Evolutionary conservation across 306 rosid genomes (phyloP), one percentile per base, ranked within the genome.

Genomic region (Corylus avellana): DNA sequence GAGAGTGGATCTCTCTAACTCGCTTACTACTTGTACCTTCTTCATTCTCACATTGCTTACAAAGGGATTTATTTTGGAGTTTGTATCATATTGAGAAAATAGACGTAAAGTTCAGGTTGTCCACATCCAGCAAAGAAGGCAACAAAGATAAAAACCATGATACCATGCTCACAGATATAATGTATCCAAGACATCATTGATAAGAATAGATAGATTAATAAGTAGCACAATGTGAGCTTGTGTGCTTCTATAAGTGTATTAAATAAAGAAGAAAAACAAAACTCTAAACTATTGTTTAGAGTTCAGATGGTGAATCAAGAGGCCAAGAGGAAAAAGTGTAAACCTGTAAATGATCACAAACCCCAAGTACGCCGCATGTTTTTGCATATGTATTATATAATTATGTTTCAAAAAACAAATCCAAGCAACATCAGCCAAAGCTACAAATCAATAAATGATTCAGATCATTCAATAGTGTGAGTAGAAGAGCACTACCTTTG

Each of bases 401-500:
- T 16, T 16, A 35, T 67, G 50, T 39, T 42, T 16, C 44, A 17
- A 72, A 72, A 35, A 67, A 80, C 17, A 67, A 44, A 74, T 49
- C 70, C 44, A 62, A 49, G 63, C 50, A 73, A 74, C 59, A 78
- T 56, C 71, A 42, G 57, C 32, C 42, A 77, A 86, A 47, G 57
- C 73, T 55, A 59, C 51, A 48, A 48, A n/a, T 62, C 68, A 83
- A 22, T 29, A 64, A 14, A 72, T 13, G 46, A 25, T 70, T 47
- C 57, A 22, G 59, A 27, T 27, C 8, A 42, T 55, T 20, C 18
- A 0, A 47, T 79, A 29, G 50, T 57, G 53, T 81, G 56, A 44
- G 32, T 29, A 78, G 81, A 79, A 78, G 81, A 79, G 67, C 37
- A 74, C 51, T 47, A 95, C 99, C 99, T 95, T 95, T 72, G 92